Evolutionary conservation across 2,329 filamentous ascomycete genomes (phyloP).

Genomic region (Pseudocercospora fuligena): DNA sequence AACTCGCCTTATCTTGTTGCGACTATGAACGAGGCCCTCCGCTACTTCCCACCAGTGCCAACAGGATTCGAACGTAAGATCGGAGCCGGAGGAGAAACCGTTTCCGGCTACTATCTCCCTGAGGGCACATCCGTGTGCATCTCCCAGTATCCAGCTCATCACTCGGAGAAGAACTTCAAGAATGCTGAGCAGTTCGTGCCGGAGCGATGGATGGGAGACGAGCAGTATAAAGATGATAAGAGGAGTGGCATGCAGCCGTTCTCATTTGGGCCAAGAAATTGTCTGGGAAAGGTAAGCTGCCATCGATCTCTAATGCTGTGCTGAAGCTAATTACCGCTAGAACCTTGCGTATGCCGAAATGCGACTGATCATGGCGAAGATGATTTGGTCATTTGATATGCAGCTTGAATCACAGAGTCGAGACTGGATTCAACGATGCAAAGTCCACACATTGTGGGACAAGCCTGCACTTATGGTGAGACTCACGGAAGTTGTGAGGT

Average conservation of each 20-base stretch:
- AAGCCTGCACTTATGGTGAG: constrained; percentile 33
- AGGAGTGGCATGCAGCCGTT: constrained; percentile 38
- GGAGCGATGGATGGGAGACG: constrained; percentile 38
- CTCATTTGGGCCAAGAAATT: constrained; percentile 39
- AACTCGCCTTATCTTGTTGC: constrained; percentile 47
- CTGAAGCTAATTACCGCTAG: constrained; percentile 9
- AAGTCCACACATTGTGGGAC: constrained; percentile 31
- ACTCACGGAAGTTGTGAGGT: constrained; percentile 28
- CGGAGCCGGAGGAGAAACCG: constrained; percentile 33
- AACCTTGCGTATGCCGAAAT: constrained; percentile 47
- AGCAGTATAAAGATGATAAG: constrained; percentile 37
- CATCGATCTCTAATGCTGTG: not conserved
- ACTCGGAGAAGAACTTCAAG: constrained; percentile 34
- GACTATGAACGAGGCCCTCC: constrained; percentile 50
- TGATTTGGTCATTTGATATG: constrained; percentile 49
- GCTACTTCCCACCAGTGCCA: constrained; percentile 52
- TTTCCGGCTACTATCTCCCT: constrained; percentile 38
- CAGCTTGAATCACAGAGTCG: constrained; percentile 30
- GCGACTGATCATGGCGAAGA: constrained; percentile 45
- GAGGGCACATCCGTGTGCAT: constrained; percentile 36
- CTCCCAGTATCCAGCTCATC: constrained; percentile 32
- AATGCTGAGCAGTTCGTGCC: constrained; percentile 36
- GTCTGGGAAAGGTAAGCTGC: constrained; percentile 26
- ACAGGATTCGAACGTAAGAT: constrained; percentile 41
- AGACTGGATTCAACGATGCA: constrained; percentile 17